phyloP scores from a whole-genome alignment of 352 stramenopile species.

The Vaucheria bursata region DNA sequence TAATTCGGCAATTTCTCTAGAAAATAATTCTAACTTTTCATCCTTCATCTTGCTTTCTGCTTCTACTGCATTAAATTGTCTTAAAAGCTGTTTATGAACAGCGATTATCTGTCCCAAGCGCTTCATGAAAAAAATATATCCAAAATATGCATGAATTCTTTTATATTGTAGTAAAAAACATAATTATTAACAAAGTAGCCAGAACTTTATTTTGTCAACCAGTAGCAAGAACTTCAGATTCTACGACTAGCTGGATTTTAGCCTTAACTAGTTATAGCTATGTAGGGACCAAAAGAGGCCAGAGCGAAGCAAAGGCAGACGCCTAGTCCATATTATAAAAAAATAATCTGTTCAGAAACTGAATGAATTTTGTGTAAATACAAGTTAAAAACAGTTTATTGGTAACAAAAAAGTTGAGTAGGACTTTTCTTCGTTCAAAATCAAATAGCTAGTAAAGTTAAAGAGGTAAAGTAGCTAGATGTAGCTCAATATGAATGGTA shows the following conservation, averaged over 20 bases:
- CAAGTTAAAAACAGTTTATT: too few relatives aligned
- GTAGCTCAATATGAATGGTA: too few relatives aligned
- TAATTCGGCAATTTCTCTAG: neutral
- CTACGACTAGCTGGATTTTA: too few relatives aligned
- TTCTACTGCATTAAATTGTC: constrained; percentile 8
- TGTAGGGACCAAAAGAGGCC: neutral
- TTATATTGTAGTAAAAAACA: neutral
- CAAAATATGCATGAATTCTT: neutral
- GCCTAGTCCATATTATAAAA: too few relatives aligned
- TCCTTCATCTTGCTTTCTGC: neutral
- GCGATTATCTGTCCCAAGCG: constrained; percentile 21
- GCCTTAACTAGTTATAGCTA: neutral
- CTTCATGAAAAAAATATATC: constrained; percentile 1
- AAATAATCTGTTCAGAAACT: too few relatives aligned
- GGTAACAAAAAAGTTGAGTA: too few relatives aligned
- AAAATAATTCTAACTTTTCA: neutral
- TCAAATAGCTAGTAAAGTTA: too few relatives aligned
- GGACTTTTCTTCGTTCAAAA: too few relatives aligned
- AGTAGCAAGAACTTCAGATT: too few relatives aligned
- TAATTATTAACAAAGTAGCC: neutral
- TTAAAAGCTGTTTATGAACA: constrained; percentile 20
- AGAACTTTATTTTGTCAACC: neutral
- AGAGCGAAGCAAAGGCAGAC: too few relatives aligned
- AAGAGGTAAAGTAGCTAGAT: too few relatives aligned
- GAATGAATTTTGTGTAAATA: too few relatives aligned